Conservation (phyloP, 78 protist genomes). For the slime mould (Dictyostelium discoideum) region dicty_2.7 NC_007091.3:2375501-2376000, state of each 20-base stretch:
- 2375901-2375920: not conserved
- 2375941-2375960: not conserved
- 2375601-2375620: not conserved
- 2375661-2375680: not conserved
- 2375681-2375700: not conserved
- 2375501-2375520: too few relatives aligned
- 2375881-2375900: not conserved
- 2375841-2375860: not conserved
- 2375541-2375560: not conserved
- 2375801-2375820: not conserved
- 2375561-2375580: not conserved
- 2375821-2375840: not conserved
- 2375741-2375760: not conserved
- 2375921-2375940: too few relatives aligned
- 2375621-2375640: not conserved
- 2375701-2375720: not conserved
- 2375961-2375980: conserved; percentile 71
- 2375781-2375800: not conserved
- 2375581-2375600: not conserved
- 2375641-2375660: not conserved
- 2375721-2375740: not conserved
- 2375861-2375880: not conserved
- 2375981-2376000: conserved; percentile 79
- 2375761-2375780: not conserved
- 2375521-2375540: too few relatives aligned